Evolutionary conservation across 2,329 filamentous ascomycete genomes (phyloP).

Genomic region (Madurella mycetomatis): DNA sequence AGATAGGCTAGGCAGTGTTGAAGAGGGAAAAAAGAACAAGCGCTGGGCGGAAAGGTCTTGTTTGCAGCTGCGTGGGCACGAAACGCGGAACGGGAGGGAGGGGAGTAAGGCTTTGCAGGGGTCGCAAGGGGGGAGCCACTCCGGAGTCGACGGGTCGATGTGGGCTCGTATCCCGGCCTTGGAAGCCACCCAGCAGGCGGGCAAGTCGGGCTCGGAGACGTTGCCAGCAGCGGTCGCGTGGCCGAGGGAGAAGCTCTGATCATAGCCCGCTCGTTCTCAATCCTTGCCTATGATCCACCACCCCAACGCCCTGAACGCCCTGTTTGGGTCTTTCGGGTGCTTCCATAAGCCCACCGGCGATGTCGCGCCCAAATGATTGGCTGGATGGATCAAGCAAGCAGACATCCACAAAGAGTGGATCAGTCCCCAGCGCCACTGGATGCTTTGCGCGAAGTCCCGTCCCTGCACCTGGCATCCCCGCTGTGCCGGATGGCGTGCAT

Average conservation of each 20-base stretch:
- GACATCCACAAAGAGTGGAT: too few relatives aligned
- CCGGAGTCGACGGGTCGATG: neutral
- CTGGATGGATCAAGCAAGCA: too few relatives aligned
- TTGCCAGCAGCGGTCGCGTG: neutral
- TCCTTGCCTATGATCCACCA: neutral
- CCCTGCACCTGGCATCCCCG: too few relatives aligned
- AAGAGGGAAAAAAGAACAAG: constrained; percentile 4
- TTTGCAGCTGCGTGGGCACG: constrained; percentile 6
- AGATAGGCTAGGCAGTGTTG: neutral
- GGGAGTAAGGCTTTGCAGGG: neutral
- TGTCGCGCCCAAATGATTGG: too few relatives aligned
- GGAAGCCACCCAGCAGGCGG: neutral
- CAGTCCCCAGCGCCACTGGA: too few relatives aligned
- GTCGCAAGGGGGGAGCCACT: neutral
- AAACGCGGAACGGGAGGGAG: neutral
- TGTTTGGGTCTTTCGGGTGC: too few relatives aligned
- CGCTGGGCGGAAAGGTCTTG: constrained; percentile 1
- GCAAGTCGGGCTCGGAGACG: neutral
- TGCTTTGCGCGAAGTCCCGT: too few relatives aligned
- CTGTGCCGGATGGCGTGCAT: too few relatives aligned
- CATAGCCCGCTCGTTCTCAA: neutral
- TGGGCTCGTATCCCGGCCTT: neutral
- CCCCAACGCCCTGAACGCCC: neutral
- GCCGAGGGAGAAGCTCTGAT: neutral
- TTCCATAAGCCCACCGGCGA: too few relatives aligned